Percentiles rank a stretch among this genome's conserved stretches.
Evolutionary conservation across 352 stramenopile genomes (phyloP).

Genomic region (Elongisporangium anandrum): DNA sequence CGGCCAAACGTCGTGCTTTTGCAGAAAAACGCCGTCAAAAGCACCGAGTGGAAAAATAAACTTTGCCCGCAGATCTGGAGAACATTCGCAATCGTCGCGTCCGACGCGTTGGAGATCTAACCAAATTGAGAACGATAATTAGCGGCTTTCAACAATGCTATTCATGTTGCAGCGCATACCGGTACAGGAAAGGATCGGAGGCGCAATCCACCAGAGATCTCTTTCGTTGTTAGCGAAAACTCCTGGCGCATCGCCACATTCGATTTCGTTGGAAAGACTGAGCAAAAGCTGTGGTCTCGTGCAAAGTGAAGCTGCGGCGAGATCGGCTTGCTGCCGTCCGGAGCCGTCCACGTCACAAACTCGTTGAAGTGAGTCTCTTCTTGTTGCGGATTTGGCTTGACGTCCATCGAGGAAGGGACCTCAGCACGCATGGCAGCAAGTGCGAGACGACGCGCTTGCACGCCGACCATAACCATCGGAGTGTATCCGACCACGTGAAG

Average conservation of each 20-base stretch:
- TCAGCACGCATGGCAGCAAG: slow-evolving; percentile 54
- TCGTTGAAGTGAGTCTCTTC: slow-evolving; percentile 84
- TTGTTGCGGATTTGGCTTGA: slow-evolving; percentile 20
- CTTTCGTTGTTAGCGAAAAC: slow-evolving; percentile 78
- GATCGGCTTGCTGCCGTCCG: slow-evolving; percentile 63
- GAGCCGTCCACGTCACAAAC: slow-evolving; percentile 73
- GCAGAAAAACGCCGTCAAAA: slow-evolving; percentile 71
- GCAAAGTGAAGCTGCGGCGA: slow-evolving; percentile 70
- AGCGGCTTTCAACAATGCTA: not conserved
- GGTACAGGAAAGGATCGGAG: slow-evolving; percentile 81
- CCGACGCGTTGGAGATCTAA: slow-evolving; percentile 59
- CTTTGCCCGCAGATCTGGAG: slow-evolving; percentile 81
- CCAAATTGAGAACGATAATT: slow-evolving; percentile 6
- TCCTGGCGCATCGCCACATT: slow-evolving; percentile 71
- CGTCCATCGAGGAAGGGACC: slow-evolving; percentile 16
- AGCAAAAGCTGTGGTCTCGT: slow-evolving; percentile 65
- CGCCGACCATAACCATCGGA: slow-evolving; percentile 73
- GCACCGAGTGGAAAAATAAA: slow-evolving; percentile 82
- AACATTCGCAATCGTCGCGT: slow-evolving; percentile 51
- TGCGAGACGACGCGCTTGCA: slow-evolving; percentile 72
- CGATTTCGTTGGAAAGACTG: slow-evolving; percentile 47
- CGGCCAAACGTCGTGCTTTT: slow-evolving; percentile 70
- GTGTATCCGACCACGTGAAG: slow-evolving; percentile 71
- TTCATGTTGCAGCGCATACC: slow-evolving; percentile 20
- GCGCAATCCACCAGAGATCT: slow-evolving; percentile 78